Conservation (phyloP, 768 basidiomycete genomes). For the Macrolepiota albuminosa region DNA sequence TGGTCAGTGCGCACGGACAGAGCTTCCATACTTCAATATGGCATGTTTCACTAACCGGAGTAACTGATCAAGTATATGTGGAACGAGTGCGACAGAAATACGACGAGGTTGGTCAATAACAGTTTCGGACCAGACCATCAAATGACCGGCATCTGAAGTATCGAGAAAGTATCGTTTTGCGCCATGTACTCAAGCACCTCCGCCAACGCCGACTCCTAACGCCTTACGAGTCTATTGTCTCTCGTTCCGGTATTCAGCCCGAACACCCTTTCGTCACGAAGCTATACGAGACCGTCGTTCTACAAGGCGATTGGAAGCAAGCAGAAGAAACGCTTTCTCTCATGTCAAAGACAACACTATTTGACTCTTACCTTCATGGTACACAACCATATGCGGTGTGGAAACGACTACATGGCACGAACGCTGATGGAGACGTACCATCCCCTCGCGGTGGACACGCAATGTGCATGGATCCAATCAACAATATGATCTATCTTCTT, state of each 20-base stretch:
- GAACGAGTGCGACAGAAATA: constrained; percentile 46
- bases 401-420: constrained; percentile 54
- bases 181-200: constrained; percentile 71
- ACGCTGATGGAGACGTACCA: constrained; percentile 63
- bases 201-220: constrained; percentile 69
- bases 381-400: constrained; percentile 59
- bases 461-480: constrained; percentile 69
- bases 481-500: constrained; percentile 65
- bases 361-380: constrained; percentile 52
- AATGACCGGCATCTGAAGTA: constrained; percentile 37
- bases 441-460: constrained; percentile 72
- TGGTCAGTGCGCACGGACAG: constrained; percentile 57
- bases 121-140: background rate
- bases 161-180: constrained; percentile 59
- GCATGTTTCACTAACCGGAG: constrained; percentile 62
- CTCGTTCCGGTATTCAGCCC: constrained; percentile 47
- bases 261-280: constrained; percentile 71
- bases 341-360: constrained; percentile 53
- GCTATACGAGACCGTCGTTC: constrained; percentile 59
- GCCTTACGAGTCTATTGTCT: constrained; percentile 56
- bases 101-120: constrained; percentile 50
- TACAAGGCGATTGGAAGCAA: constrained; percentile 57
- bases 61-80: constrained; percentile 52
- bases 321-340: constrained; percentile 50
- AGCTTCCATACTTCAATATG: constrained; percentile 80